These are phyloP conservation scores for Pleoardoris graminearum DNA, from an alignment of 2,329 filamentous ascomycete species.

Conservation along the genomic window DNA sequence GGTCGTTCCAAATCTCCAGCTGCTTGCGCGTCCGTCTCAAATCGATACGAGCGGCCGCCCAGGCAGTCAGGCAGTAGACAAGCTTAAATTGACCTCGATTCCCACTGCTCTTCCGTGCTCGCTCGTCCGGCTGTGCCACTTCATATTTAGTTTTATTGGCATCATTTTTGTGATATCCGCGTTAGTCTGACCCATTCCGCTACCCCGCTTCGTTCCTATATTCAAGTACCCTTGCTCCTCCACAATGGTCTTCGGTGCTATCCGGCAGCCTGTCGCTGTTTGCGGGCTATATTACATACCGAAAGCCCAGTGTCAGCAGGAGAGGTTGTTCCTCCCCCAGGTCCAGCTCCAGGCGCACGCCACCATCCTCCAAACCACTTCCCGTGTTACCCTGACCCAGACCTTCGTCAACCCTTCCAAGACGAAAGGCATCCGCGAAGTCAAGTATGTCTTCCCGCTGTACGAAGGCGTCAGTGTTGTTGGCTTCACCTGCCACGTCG, in stretches of 20 bases:
- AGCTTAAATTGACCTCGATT: conserved; percentile 12
- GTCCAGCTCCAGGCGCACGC: conserved; percentile 61
- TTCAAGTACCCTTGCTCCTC: background rate
- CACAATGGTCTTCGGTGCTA: conserved; percentile 4
- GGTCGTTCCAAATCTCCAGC: background rate
- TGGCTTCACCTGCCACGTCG: conserved; percentile 67
- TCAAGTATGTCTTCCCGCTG: conserved; percentile 70
- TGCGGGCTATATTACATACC: conserved; percentile 39
- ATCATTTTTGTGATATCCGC: background rate
- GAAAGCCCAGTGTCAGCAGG: background rate
- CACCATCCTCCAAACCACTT: conserved; percentile 61
- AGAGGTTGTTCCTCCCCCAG: conserved; percentile 57
- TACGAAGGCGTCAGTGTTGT: conserved; percentile 74
- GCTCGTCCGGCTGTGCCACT: background rate
- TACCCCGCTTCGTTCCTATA: background rate
- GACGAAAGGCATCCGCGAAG: conserved; percentile 54
- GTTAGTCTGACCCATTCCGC: background rate
- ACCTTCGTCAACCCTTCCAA: conserved; percentile 63
- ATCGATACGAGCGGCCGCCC: conserved; percentile 8
- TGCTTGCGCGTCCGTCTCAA: background rate
- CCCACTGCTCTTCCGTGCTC: background rate
- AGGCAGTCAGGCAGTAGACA: conserved; percentile 10
- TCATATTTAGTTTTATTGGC: background rate
- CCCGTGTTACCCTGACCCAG: conserved; percentile 58
- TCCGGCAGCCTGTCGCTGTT: background rate